These are phyloP conservation scores for Cryptosporidium bovis DNA, from an alignment of 169 alveolate genomes.

Conservation along the genomic window DNA sequence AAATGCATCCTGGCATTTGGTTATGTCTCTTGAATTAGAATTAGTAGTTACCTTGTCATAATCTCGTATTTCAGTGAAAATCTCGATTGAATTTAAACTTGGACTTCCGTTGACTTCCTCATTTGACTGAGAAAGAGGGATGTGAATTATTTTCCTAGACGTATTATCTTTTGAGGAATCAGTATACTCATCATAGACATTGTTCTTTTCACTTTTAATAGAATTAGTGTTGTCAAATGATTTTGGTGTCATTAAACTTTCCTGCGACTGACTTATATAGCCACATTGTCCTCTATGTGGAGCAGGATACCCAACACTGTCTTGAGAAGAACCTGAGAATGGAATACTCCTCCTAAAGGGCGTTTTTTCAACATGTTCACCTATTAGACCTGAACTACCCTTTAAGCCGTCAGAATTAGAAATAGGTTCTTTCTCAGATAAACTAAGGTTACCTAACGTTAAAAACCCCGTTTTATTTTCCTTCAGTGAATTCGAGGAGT, in stretches of 20 bases:
- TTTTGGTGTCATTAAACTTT: conserved; percentile 45
- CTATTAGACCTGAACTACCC: neutral
- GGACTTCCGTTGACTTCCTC: conserved; percentile 56
- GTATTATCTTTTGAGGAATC: conserved; percentile 8
- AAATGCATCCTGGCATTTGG: neutral
- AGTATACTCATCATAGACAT: neutral
- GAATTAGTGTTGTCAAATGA: conserved; percentile 3
- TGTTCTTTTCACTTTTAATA: neutral
- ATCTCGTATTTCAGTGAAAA: neutral
- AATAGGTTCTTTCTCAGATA: conserved; percentile 19
- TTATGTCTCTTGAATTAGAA: neutral
- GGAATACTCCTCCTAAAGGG: conserved; percentile 71
- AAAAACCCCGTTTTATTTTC: conserved; percentile 56
- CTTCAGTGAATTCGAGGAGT: neutral
- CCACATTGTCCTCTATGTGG: conserved; percentile 61
- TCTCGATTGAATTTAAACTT: neutral
- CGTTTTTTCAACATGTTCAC: conserved; percentile 45
- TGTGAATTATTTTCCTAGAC: conserved; percentile 45
- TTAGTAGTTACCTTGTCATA: neutral
- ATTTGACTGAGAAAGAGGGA: conserved; percentile 73
- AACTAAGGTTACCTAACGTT: conserved; percentile 7
- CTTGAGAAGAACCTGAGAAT: conserved; percentile 63
- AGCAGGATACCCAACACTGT: conserved; percentile 73
- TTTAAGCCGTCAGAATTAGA: neutral
- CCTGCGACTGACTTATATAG: conserved; percentile 51